Evolutionary conservation across 2,329 filamentous ascomycete species (phyloP).

Genomic region (Phymatotrichopsis omnivora): DNA sequence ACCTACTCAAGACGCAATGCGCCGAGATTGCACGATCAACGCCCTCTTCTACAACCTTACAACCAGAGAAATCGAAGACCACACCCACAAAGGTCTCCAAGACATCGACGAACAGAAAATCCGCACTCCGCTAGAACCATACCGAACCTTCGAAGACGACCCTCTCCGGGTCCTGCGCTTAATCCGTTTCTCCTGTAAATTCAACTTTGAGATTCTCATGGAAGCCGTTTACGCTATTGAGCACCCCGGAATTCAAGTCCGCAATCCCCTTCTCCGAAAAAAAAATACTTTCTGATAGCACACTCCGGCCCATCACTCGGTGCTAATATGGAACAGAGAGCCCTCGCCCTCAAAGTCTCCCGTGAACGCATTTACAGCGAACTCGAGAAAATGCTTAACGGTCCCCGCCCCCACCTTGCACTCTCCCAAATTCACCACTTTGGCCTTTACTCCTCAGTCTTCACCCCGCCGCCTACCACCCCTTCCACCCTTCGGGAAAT

Average conservation of each 20-base stretch:
- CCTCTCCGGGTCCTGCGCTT: constrained; percentile 77
- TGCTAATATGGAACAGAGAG: constrained; percentile 42
- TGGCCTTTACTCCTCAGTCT: constrained; percentile 60
- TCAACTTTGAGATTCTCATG: constrained; percentile 67
- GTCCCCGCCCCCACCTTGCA: constrained; percentile 51
- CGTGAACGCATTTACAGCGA: constrained; percentile 81
- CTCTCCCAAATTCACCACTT: constrained; percentile 57
- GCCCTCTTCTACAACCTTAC: constrained; percentile 92
- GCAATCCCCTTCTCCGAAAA: neutral
- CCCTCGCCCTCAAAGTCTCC: constrained; percentile 80
- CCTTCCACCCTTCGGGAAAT: neutral
- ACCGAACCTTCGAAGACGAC: constrained; percentile 90
- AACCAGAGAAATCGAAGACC: constrained; percentile 69
- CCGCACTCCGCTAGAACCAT: constrained; percentile 73
- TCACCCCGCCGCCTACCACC: constrained; percentile 49
- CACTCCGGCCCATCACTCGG: constrained; percentile 1
- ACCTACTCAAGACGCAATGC: constrained; percentile 75
- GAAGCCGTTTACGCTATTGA: constrained; percentile 64
- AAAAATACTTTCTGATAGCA: no score
- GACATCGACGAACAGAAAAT: constrained; percentile 68
- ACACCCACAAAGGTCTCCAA: constrained; percentile 60
- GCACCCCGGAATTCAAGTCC: constrained; percentile 52
- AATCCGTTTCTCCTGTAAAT: constrained; percentile 78
- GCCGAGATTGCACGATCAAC: constrained; percentile 88
- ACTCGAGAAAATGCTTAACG: constrained; percentile 81